Base-by-base conservation (phyloP, 2,329 filamentous ascomycete species). In the Microsporum ferrugineum region DNA sequence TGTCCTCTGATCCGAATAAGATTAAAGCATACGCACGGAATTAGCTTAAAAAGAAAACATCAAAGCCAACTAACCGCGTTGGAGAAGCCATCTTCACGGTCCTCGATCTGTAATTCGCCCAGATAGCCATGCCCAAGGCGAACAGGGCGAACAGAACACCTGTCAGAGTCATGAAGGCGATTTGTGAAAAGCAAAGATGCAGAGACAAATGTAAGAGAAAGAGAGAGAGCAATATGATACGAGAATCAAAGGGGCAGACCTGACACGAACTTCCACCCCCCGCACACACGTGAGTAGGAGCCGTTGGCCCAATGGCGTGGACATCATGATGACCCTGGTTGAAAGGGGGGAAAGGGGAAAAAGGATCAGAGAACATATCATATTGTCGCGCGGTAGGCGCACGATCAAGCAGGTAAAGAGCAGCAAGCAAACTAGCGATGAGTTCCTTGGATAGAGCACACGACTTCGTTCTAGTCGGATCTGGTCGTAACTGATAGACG, bases 51-150 rank as follows among this genome's bases (percentile, higher is more conserved):
- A 53, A 34, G 27, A 33, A 53, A 31, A 53, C 23, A 23, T 23
- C 17, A 53, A 53, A 53, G 49, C 49, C 49, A 53, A 53, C 49
- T 53, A 53, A 53, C 49, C 49, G 29, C 49, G 49, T 33, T 34
- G 31, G 49, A 53, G 49, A 14, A 27, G 12, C 49, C 49, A 53
- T 53, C 49, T 14, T 53, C 49, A 31, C 29, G 49, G 33, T 33
- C 49, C 49, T 31, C 49, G 49, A 5, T 27, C 29, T 53, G 49
- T 27, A 53, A 53, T 53, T 53, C 49, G 49, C 31, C 49, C 49
- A 53, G 12, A 12, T 34, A 53, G 27, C 27, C 49, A 31, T 5
- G 10, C 33, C 27, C 49, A 53, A 53, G 49, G 49, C 49, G 49
- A 17, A 53, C 49, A 14, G 49, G 29, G 49, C 49, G 10, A 33